Base-by-base conservation (phyloP, 345 rosid species). In the Gossypium longicalyx region DNA sequence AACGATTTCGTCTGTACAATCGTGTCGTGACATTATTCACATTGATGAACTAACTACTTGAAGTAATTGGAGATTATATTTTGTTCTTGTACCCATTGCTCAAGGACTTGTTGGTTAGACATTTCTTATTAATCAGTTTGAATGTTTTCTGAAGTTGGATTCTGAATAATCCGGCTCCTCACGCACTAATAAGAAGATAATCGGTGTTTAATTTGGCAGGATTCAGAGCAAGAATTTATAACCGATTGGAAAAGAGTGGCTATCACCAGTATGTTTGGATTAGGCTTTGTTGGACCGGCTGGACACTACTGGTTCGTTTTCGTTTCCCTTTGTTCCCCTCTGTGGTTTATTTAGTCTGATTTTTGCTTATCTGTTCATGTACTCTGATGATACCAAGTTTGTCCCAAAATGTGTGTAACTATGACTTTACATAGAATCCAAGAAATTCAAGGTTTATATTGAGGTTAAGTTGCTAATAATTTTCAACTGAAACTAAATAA, bases 281-380 rank as follows among this genome's bases (percentile, higher is more conserved):
- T 91, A 82, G 90, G 88, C 78, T 91, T 88, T 81, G 90, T 91
- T 56, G 98, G 97, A 83, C 95, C 95, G 57, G 82, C 89, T 84
- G 97, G 98, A 76, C 97, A 91, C 74, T 88, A 81, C 83, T 91
- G 95, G 94, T 93, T 78, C 38, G 91, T 86, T 77, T 74, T 75
- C 66, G 78, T 76, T 71, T 73, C 12, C 3, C 61, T 76, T 47
- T 23, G 44, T 53, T 43, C 72, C 53, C 45, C 34, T 22, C 10
- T 76, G 43, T 64, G 2, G 17, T 8, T 58, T 34, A 58, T 68
- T 49, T 74, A 20, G 70, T 52, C 41, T 63, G 58, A 23, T 70
- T 38, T 74, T 58, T 38, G 23, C 34, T 59, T 34, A 15, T 48
- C 23, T 49, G 15, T 44, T 6, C 6, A 62, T 25, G 23, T 54